Evolutionary conservation across 257 asterid genomes (phyloP).

Genomic region (Nicotiana tomentosiformis): DNA sequence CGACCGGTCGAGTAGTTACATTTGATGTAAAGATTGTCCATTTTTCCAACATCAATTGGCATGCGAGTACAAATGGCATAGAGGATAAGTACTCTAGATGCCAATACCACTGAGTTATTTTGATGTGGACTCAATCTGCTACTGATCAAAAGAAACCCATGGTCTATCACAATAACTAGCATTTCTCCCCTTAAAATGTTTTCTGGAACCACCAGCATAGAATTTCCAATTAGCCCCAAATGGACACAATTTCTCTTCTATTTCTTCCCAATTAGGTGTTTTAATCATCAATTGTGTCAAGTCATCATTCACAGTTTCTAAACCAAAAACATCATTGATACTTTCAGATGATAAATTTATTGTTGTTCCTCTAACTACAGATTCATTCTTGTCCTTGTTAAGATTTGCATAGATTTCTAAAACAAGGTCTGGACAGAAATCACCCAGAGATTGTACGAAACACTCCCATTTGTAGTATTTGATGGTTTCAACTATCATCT

Average conservation of each 20-base stretch:
- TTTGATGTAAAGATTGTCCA: background rate
- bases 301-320: background rate
- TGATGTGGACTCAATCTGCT: background rate
- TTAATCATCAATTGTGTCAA: background rate
- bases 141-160: background rate
- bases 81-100: background rate
- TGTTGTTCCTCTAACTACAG: background rate
- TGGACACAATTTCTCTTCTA: background rate
- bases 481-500: background rate
- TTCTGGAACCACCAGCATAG: background rate
- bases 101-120: background rate
- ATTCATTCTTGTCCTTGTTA: background rate
- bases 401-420: background rate
- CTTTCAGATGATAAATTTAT: no score
- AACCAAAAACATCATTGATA: no score
- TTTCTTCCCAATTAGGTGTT: background rate
- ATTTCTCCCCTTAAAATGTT: background rate
- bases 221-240: background rate
- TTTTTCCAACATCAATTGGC: background rate
- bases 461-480: background rate
- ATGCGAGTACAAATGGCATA: background rate
- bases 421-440: background rate
- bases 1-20: no score
- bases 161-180: background rate
- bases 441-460: background rate